Evolutionary conservation across 345 rosid species (phyloP), one percentile per base, ranked within the genome.

Genomic region (Tarenaya hassleriana): DNA sequence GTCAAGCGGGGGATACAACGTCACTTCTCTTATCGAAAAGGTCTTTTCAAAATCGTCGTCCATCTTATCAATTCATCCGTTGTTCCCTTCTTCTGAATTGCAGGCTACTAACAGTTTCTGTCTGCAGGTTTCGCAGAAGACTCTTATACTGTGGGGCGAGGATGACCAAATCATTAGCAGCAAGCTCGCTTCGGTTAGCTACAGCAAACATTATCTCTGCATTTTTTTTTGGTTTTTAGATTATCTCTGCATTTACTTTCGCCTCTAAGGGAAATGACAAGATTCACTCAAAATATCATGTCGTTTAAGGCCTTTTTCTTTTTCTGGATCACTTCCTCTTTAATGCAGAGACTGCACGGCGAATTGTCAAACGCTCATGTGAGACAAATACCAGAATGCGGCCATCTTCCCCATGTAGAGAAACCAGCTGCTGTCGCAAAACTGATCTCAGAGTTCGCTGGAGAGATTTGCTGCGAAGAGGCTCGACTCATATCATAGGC

Each of bases 391-490:
- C 81, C 86, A n/a, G 67, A 85, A 18, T 88, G 90, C 18, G 98
- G 94, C 29, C 98, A 92, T 65, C 60, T 84, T 67, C 96, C 96
- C 46, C 98, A 87, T 7, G 90, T 87, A 41, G 96, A 91, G 71
- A 81, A 75, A 52, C 94, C 95, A 0, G 50, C 59, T 8, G 49
- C 72, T 10, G 78, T 69, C 1, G 81, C 81, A 21, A 81, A 76
- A 54, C 68, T 87, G 58, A 80, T 91, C 10, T 8, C 54, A 51
- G 84, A 76, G 49, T 84, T 91, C 57, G 74, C 77, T 34, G 55
- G 11, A 69, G 83, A 78, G 73, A 69, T 64, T 58, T 14, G 69
- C 62, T 8, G 10, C 13, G 64, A 51, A 66, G 73, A 67, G 68
- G 63, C 34, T 47, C 68, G 61, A 50, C 41, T 14, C 59, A 62